Evolutionary conservation across 352 stramenopile species (phyloP).

Genomic region (Pythium dissimile): DNA sequence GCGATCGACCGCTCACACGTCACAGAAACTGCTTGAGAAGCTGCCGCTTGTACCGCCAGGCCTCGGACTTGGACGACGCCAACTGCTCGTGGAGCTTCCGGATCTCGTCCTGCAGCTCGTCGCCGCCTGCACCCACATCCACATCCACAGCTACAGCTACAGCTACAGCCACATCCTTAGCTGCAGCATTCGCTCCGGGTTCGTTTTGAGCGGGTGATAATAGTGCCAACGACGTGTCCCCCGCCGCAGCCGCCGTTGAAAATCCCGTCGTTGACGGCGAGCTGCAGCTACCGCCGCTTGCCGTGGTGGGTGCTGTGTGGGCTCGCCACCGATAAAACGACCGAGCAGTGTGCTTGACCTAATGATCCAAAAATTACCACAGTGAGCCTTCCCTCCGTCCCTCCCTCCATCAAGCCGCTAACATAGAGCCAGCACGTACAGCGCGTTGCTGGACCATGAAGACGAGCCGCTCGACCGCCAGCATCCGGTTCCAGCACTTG

Average conservation of each 20-base stretch:
- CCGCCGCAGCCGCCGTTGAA: too few relatives aligned
- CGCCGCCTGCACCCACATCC: neutral
- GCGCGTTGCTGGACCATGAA: slow-evolving; percentile 37
- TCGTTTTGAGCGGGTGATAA: too few relatives aligned
- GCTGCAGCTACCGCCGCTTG: too few relatives aligned
- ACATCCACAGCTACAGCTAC: too few relatives aligned
- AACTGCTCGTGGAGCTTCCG: slow-evolving; percentile 67
- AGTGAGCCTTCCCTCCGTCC: neutral
- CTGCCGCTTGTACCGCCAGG: slow-evolving; percentile 75
- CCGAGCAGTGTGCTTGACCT: slow-evolving; percentile 15
- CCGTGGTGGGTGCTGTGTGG: too few relatives aligned
- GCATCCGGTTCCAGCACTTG: slow-evolving; percentile 63
- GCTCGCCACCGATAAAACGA: slow-evolving; percentile 16
- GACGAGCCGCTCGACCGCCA: slow-evolving; percentile 53
- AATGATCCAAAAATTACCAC: neutral
- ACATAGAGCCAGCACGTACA: slow-evolving; percentile 27
- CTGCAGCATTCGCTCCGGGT: too few relatives aligned
- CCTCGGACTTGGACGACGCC: slow-evolving; percentile 62
- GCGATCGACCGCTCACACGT: slow-evolving; percentile 12
- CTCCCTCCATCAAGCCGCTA: too few relatives aligned
- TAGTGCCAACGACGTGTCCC: too few relatives aligned
- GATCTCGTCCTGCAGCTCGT: slow-evolving; percentile 60
- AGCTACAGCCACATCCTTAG: too few relatives aligned
- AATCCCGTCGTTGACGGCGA: too few relatives aligned
- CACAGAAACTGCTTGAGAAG: slow-evolving; percentile 76